These are phyloP conservation scores for Akanthomyces uredinophilus DNA, from an alignment of 2,329 filamentous ascomycete genomes.

Conservation along the genomic window DNA sequence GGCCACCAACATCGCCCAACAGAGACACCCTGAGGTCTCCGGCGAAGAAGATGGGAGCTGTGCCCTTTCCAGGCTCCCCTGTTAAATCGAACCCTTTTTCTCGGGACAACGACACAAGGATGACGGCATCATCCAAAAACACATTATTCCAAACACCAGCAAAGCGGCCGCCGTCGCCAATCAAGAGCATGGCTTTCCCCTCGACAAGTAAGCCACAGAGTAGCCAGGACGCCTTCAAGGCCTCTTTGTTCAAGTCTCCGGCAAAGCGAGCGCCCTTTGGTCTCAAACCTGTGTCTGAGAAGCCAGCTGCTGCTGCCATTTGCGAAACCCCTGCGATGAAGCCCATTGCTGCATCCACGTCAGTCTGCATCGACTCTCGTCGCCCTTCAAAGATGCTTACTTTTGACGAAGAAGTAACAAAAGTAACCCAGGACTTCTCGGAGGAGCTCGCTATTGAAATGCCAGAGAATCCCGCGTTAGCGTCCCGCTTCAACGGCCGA, in stretches of 20 bases:
- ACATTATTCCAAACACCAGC: slow-evolving; percentile 45
- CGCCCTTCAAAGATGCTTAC: slow-evolving; percentile 35
- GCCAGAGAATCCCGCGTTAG: slow-evolving; percentile 30
- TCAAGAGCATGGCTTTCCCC: slow-evolving; percentile 32
- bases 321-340: slow-evolving; percentile 32
- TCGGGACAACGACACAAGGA: slow-evolving; percentile 12
- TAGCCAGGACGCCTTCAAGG: slow-evolving; percentile 38
- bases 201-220: slow-evolving; percentile 25
- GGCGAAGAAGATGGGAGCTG: slow-evolving; percentile 38
- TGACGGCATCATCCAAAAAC: slow-evolving; percentile 29
- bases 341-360: slow-evolving; percentile 30
- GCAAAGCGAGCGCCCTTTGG: slow-evolving; percentile 40
- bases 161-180: slow-evolving; percentile 43
- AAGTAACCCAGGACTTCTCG: slow-evolving; percentile 21
- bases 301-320: slow-evolving; percentile 17
- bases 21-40: slow-evolving; percentile 54
- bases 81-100: slow-evolving; percentile 21
- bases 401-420: slow-evolving; percentile 27
- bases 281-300: slow-evolving; percentile 29
- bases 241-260: slow-evolving; percentile 47
- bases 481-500: slow-evolving; percentile 39
- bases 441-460: slow-evolving; percentile 24
- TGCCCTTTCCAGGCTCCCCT: slow-evolving; percentile 29
- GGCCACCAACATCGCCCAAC: slow-evolving; percentile 45
- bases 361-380: slow-evolving; percentile 21